Evolutionary conservation across 2,329 filamentous ascomycete genomes (phyloP).

Genomic region (Bipolaris cookei): DNA sequence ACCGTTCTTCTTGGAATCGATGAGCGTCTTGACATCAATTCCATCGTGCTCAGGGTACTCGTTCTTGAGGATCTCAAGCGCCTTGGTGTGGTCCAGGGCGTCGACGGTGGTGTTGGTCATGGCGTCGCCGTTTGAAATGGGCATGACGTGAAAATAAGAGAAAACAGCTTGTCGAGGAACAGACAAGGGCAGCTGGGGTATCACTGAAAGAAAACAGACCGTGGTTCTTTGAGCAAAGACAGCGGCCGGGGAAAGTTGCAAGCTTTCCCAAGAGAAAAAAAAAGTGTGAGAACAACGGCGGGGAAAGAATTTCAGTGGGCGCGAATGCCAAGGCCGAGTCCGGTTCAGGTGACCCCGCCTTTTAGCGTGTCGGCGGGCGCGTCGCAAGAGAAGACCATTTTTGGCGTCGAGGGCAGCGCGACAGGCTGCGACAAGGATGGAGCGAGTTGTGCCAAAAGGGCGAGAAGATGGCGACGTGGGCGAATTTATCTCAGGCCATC

Average conservation of each 20-base stretch:
- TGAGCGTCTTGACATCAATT: slow-evolving; percentile 81
- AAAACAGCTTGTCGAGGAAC: slow-evolving; percentile 41
- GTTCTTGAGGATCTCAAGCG: slow-evolving; percentile 76
- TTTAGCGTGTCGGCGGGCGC: slow-evolving; percentile 23
- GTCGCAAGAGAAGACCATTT: slow-evolving; percentile 4
- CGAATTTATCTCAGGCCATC: slow-evolving; percentile 1
- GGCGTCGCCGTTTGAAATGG: slow-evolving; percentile 70
- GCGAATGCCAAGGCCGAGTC: slow-evolving; percentile 10
- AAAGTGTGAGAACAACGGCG: slow-evolving; percentile 23
- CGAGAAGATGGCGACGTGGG: background rate
- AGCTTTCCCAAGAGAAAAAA: slow-evolving; percentile 58
- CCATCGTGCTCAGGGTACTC: slow-evolving; percentile 84
- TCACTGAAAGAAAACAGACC: slow-evolving; percentile 42
- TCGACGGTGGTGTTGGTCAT: slow-evolving; percentile 59
- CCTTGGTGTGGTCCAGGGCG: slow-evolving; percentile 75
- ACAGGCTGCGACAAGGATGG: background rate
- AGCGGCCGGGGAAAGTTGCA: slow-evolving; percentile 64
- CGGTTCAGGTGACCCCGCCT: slow-evolving; percentile 24
- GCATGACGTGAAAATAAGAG: slow-evolving; percentile 63
- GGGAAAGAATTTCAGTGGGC: slow-evolving; percentile 35
- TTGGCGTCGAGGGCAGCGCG: background rate
- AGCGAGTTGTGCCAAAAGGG: background rate
- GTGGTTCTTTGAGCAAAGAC: slow-evolving; percentile 37
- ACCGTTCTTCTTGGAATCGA: slow-evolving; percentile 90
- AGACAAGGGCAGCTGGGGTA: slow-evolving; percentile 28